Evolutionary conservation across 257 asterid species (phyloP).

Genomic region (Nicotiana knightiana): DNA sequence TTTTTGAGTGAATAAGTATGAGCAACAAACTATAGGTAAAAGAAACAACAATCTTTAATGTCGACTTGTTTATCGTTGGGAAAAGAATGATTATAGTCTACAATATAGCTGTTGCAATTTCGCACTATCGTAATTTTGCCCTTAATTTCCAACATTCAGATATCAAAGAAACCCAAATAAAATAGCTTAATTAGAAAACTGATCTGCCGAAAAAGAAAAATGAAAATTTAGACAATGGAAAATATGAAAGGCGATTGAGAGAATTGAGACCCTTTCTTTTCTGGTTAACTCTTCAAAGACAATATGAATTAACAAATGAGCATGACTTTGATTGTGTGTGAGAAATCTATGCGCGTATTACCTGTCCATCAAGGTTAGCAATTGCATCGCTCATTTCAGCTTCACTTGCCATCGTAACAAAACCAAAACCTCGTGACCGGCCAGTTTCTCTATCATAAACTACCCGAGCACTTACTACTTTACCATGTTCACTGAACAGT

Average conservation of each 20-base stretch:
- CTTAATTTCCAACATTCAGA: too few relatives aligned
- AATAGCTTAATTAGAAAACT: too few relatives aligned
- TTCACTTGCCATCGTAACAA: conserved; percentile 72
- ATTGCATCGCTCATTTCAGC: conserved; percentile 82
- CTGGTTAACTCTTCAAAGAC: neutral
- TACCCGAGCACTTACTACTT: conserved; percentile 73
- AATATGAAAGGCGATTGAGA: neutral
- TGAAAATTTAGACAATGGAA: neutral
- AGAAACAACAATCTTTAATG: too few relatives aligned
- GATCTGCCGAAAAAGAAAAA: too few relatives aligned
- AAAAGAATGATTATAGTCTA: too few relatives aligned
- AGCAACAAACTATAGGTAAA: too few relatives aligned
- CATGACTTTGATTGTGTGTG: neutral
- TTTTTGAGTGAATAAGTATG: too few relatives aligned
- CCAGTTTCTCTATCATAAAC: conserved; percentile 71
- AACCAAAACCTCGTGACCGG: conserved; percentile 93
- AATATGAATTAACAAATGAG: neutral
- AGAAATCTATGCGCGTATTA: conserved; percentile 13
- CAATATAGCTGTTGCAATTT: too few relatives aligned
- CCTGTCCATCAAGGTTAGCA: conserved; percentile 86
- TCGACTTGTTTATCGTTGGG: too few relatives aligned
- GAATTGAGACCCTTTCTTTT: neutral
- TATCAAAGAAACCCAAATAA: too few relatives aligned
- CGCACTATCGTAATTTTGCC: too few relatives aligned
- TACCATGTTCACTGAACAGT: conserved; percentile 78